A percentile compares a stretch with the other conserved stretches of the same genome.
These are phyloP conservation scores for Talaromyces sp. DNA, from an alignment of 2,329 filamentous ascomycete species.

Conservation along the genomic window DNA sequence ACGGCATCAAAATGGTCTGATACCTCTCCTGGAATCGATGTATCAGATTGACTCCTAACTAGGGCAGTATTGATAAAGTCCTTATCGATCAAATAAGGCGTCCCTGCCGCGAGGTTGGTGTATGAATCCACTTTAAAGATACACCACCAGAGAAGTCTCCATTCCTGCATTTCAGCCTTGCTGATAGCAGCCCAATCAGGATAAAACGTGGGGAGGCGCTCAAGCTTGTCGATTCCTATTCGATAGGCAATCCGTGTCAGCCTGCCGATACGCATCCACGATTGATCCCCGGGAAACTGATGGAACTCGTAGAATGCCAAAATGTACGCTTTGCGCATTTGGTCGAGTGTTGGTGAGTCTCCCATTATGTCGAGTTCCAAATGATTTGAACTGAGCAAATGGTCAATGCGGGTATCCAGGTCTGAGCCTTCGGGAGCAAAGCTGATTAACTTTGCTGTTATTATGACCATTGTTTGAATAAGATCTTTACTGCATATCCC, in stretches of 20 bases:
- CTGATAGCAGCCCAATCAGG: slow-evolving; percentile 1
- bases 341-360: not conserved
- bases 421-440: not conserved
- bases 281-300: slow-evolving; percentile 7
- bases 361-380: slow-evolving; percentile 4
- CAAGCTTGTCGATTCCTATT: slow-evolving; percentile 3
- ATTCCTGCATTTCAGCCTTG: slow-evolving; percentile 5
- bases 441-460: slow-evolving; percentile 28
- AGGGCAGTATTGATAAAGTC: slow-evolving; percentile 1
- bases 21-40: not conserved
- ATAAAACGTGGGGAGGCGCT: slow-evolving; percentile 1
- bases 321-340: slow-evolving; percentile 7
- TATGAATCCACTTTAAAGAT: slow-evolving; percentile 11
- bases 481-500: slow-evolving; percentile 20
- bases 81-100: slow-evolving; percentile 6
- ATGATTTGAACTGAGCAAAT: slow-evolving; percentile 4
- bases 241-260: slow-evolving; percentile 11
- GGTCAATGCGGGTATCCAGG: slow-evolving; percentile 1
- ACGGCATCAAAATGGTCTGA: not conserved
- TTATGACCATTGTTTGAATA: slow-evolving; percentile 28
- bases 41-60: not conserved
- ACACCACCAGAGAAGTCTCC: slow-evolving; percentile 10
- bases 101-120: not conserved
- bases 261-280: slow-evolving; percentile 8
- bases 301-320: slow-evolving; percentile 12